Evolutionary conservation across 768 basidiomycete genomes (phyloP), one percentile per base, ranked within the genome.

Genomic region (Panaeolus papilionaceus): DNA sequence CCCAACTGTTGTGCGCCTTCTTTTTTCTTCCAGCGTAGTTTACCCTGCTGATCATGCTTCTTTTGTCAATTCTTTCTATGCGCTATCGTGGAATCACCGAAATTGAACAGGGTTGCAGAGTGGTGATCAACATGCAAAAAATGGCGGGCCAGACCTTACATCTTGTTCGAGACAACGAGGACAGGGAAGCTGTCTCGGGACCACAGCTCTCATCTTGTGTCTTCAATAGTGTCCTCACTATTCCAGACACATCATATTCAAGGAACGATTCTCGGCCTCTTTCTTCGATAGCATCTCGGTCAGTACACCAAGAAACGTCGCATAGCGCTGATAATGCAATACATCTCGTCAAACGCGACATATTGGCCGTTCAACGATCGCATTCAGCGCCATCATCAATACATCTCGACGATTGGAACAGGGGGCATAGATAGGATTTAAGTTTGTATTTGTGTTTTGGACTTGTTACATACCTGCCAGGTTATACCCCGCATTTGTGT

Each of bases 81-180:
- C 40, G 14, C 44, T 28, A 45, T 28, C 58, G 62, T 63, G 49
- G 33, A 61, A 49, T 63, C 39, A 26, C 64, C 44, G n/a, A 38
- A 39, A 54, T 49, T 20, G 12, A 58, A 39, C 61, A 73, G 70
- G 72, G 69, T 23, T 73, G 72, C 61, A 67, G 72, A 68, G 68
- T 73, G 42, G 71, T 73, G 9, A 70, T 71, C 68, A 71, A 68
- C 63, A 71, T 73, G 69, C 72, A 73, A 63, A 61, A 47, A 12
- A 44, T 70, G 20, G 67, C 70, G 39, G 70, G 66, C 38, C 42
- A 61, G 62, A 40, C 40, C 23, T 38, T 26, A 33, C 44, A 26
- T 64, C 68, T n/a, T 66, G 62, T 11, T 49, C 68, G 26, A 58
- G 54, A 58, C 37, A 33, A 28, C 54, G 54, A 58, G 11, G 54